A percentile compares a stretch with the other conserved stretches of the same genome.
These are phyloP conservation scores for Cladochytrium tenue DNA, from an alignment of 371 early-diverging fungal genomes.

Conservation along the genomic window DNA sequence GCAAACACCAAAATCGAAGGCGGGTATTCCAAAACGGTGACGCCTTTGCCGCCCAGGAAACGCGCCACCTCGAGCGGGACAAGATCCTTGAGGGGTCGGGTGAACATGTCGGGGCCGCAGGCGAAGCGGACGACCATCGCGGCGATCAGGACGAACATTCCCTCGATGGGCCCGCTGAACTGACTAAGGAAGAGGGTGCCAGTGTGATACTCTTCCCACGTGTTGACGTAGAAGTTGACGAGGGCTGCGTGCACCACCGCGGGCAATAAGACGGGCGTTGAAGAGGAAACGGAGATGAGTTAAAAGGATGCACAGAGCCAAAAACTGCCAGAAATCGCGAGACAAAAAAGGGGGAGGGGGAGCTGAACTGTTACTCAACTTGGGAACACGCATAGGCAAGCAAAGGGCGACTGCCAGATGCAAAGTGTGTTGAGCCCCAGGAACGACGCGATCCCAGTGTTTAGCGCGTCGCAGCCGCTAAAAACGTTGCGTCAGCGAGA, in stretches of 20 bases:
- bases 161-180: conserved; percentile 95
- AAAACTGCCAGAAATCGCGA: too few species aligned
- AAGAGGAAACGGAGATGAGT: too few species aligned
- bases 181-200: conserved; percentile 88
- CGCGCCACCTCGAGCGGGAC: conserved; percentile 16
- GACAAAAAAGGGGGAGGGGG: too few species aligned
- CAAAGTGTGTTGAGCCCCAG: conserved; percentile 83
- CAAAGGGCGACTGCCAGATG: conserved; percentile 67
- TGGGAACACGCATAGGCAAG: background rate
- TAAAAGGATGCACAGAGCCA: too few species aligned
- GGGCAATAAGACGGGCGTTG: conserved; percentile 25
- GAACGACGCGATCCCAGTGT: conserved; percentile 77
- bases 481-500: too few species aligned
- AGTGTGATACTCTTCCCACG: conserved; percentile 96
- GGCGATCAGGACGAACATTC: conserved; percentile 76
- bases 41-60: conserved; percentile 12
- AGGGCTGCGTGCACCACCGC: conserved; percentile 59
- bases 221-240: conserved; percentile 86
- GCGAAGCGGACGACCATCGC: conserved; percentile 49
- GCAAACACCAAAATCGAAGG: conserved; percentile 1
- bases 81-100: background rate
- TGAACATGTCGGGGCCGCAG: conserved; percentile 14
- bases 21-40: conserved; percentile 2
- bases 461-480: conserved; percentile 86
- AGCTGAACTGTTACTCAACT: too few species aligned